phyloP scores from a whole-genome alignment of 257 asterid genomes.

The Schizonepeta tenuifolia region DNA sequence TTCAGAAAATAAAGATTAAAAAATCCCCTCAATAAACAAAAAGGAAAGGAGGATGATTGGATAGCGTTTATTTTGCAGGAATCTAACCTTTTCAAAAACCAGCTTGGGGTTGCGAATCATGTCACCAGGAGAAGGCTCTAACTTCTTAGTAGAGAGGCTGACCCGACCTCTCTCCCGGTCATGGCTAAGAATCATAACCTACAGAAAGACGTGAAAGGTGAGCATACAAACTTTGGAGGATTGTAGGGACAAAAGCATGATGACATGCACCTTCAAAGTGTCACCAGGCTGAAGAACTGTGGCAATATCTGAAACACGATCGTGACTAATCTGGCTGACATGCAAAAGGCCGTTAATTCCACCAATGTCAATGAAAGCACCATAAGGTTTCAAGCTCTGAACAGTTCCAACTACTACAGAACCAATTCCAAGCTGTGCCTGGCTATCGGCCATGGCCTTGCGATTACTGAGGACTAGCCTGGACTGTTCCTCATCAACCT shows the following conservation, averaged over 20 bases:
- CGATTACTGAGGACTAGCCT: slow-evolving; percentile 95
- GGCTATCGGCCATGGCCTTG: slow-evolving; percentile 96
- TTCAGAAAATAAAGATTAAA: neutral
- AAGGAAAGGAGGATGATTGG: neutral
- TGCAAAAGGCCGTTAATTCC: slow-evolving; percentile 95
- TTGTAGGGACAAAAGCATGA: slow-evolving; percentile 7
- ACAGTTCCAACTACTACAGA: slow-evolving; percentile 91
- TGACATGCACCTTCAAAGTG: slow-evolving; percentile 69
- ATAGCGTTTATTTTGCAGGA: neutral
- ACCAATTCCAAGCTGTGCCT: slow-evolving; percentile 96
- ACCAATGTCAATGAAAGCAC: slow-evolving; percentile 97
- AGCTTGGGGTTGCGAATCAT: slow-evolving; percentile 97
- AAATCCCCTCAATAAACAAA: neutral
- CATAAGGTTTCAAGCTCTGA: slow-evolving; percentile 96
- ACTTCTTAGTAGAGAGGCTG: slow-evolving; percentile 94
- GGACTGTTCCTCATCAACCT: slow-evolving; percentile 88
- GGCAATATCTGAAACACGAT: slow-evolving; percentile 87
- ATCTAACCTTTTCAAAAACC: slow-evolving; percentile 83
- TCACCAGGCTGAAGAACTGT: slow-evolving; percentile 98
- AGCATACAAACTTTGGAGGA: slow-evolving; percentile 14
- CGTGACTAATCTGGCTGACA: slow-evolving; percentile 96
- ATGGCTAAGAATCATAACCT: slow-evolving; percentile 99
- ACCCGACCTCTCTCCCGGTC: slow-evolving; percentile 98
- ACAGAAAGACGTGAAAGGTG: slow-evolving; percentile 27
- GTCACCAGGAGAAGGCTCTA: slow-evolving; percentile 99